Conservation (phyloP, 768 basidiomycete species). For the Termitomyces sp. region DNA sequence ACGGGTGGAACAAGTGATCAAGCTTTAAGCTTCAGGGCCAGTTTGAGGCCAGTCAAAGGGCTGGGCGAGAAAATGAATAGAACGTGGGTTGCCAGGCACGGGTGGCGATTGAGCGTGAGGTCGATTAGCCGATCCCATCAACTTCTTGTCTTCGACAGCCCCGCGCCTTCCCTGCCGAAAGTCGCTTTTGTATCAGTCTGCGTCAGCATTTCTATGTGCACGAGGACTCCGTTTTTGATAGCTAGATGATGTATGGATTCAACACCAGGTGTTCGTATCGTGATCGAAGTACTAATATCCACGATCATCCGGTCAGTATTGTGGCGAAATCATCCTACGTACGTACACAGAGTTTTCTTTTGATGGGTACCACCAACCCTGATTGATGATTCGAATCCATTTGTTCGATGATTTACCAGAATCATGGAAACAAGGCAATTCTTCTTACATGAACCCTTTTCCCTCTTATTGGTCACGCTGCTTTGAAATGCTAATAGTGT, state of each 20-base stretch:
- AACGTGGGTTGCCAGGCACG: constrained; percentile 1
- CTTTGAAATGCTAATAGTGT: neutral
- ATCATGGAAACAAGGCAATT: neutral
- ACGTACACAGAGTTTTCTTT: neutral
- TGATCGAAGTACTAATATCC: neutral
- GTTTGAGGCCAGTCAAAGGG: too few relatives aligned
- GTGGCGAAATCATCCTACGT: neutral
- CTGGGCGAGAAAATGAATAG: neutral
- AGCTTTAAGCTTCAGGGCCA: too few relatives aligned
- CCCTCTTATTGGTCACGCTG: neutral
- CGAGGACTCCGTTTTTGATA: neutral
- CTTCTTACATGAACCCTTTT: neutral
- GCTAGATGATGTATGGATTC: neutral
- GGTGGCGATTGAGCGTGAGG: neutral
- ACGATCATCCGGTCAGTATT: neutral
- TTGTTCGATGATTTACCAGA: neutral
- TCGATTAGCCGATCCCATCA: too few relatives aligned
- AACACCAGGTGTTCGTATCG: neutral
- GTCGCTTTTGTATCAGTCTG: neutral
- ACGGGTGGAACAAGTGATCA: constrained; percentile 4
- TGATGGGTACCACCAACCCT: neutral
- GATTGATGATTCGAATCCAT: neutral
- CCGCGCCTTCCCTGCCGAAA: neutral
- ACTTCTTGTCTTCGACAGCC: too few relatives aligned
- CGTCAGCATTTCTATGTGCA: neutral